Base-by-base conservation (phyloP, 768 basidiomycete species). In the Pisolithus marmoratus region DNA sequence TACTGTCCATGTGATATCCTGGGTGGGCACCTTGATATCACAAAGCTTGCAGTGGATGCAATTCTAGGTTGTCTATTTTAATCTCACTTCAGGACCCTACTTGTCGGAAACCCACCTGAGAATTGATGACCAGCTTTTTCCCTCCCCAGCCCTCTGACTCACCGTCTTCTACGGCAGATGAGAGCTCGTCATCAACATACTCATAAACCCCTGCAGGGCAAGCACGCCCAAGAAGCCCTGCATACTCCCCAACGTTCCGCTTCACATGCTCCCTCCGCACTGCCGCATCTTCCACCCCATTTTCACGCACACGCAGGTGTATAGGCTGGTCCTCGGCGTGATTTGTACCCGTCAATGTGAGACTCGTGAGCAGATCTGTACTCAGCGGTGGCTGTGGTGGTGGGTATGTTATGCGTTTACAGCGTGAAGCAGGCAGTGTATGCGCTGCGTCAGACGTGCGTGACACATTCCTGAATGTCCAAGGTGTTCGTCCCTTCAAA, bases 201-300 rank as follows among this genome's bases (percentile, higher is more conserved):
- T 99, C 95, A 66, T 99, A 99, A 38, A 98, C 95, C 4, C 84
- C 90, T 0, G 96, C 95, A 1, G 95, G 95, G 68, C 95, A 99
- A 4, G 87, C 94, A 5, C 83, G 77, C 1, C 86, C 87, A n/a
- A 99, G 75, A 23, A 98, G 66, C 7, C 93, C 92, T 0, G 89
- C 95, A 64, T 84, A 99, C 59, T 90, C 82, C 45, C 74, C 75
- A 0, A 84, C 77, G 66, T 97, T 97, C 38, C 70, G 70, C 51
- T 77, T 65, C 6, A 95, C 90, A 63, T 98, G 95, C 20, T 79
- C 73, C 44, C 70, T 70, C 46, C 81, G 70, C 29, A 74, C 65
- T 23, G 66, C 65, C 12, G 72, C 59, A 38, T 78, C 80, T 46
- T 81, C 79, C 8, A 64, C 15, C 5, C 37, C 49, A 31, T 66